Percentiles rank a stretch among this genome's conserved stretches.
These are phyloP conservation scores for Circinella umbellata DNA, from an alignment of 371 early-diverging fungal species.

Conservation along the genomic window DNA sequence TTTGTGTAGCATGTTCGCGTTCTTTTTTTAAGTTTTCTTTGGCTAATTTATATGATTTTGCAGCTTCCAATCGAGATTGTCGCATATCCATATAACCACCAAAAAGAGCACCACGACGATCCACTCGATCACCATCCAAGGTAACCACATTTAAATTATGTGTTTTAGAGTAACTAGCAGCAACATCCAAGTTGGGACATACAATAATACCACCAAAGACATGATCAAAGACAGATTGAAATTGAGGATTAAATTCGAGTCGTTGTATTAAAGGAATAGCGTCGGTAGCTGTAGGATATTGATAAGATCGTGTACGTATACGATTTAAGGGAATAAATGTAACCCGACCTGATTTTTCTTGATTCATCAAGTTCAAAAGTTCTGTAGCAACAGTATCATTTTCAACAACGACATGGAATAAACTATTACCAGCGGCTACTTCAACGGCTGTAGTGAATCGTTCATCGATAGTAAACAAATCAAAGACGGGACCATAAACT, in stretches of 20 bases:
- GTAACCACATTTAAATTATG: constrained; percentile 87
- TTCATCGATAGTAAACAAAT: constrained; percentile 89
- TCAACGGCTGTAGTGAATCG: constrained; percentile 89
- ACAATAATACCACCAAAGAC: constrained; percentile 92
- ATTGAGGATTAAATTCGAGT: constrained; percentile 72
- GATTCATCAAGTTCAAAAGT: constrained; percentile 77
- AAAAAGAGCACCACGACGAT: constrained; percentile 90
- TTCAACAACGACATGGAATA: constrained; percentile 98
- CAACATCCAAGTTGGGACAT: constrained; percentile 88
- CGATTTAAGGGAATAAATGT: constrained; percentile 98
- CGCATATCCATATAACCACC: constrained; percentile 90
- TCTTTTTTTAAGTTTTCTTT: constrained; percentile 54
- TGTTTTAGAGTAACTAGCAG: constrained; percentile 76
- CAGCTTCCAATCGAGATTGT: constrained; percentile 79
- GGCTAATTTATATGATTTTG: constrained; percentile 48
- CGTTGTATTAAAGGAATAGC: constrained; percentile 85
- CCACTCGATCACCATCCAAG: constrained; percentile 93
- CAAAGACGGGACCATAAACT: constrained; percentile 92
- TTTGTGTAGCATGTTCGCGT: constrained; percentile 39
- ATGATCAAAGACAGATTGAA: constrained; percentile 76
- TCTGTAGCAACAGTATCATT: constrained; percentile 87
- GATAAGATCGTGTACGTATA: constrained; percentile 57
- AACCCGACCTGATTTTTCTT: constrained; percentile 82
- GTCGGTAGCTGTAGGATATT: constrained; percentile 77
- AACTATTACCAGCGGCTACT: constrained; percentile 85